Base-by-base conservation (phyloP, 129 eudicot species). In the Flaveria trinervia region DNA sequence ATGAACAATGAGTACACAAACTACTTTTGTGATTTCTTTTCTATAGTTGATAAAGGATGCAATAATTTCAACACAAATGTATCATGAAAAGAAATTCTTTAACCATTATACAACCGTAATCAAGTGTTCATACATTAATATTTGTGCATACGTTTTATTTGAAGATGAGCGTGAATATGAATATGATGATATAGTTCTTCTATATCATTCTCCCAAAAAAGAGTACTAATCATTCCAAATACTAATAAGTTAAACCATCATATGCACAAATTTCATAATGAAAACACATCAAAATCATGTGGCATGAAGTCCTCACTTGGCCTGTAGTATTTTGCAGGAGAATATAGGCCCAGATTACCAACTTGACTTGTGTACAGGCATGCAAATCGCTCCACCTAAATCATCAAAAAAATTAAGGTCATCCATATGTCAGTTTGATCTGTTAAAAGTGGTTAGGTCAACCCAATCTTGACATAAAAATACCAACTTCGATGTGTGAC, bases 301-400 rank as follows among this genome's bases (percentile, higher is more conserved):
- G 97, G 99, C 94, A 94, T 86, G 83, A 84, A 91, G 67, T 94
- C 99, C 65, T 91, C 99, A 54, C 89, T 86, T 17, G 99, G 97
- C 77, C 99, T 88, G 73, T 94, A 91, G 88, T 94, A 89, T 77
- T 94, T 94, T 72, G 91, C 90, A 1, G 99, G 99, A 61, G 99
- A 94, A 72, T 87, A 91, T 36, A 89, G 80, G 79, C 93, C 84
- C 75, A 93, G 79, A 75, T 93, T 93, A 3, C 88, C 79, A 36
- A 93, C 97, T 72, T 88, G 92, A 81, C 98, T 91, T 2, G 97
- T 83, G 83, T 93, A 93, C 0, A 93, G 89, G 73, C 98, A 93
- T 1, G 98, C 98, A 77, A 93, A 93, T 81, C 98, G 89, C 83
- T 94, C 99, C 73, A 94, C 99, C 98, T 93, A 85, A 77, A 75